Conservation (phyloP, 2,329 filamentous ascomycete genomes). For the Microdochium nivale region DNA sequence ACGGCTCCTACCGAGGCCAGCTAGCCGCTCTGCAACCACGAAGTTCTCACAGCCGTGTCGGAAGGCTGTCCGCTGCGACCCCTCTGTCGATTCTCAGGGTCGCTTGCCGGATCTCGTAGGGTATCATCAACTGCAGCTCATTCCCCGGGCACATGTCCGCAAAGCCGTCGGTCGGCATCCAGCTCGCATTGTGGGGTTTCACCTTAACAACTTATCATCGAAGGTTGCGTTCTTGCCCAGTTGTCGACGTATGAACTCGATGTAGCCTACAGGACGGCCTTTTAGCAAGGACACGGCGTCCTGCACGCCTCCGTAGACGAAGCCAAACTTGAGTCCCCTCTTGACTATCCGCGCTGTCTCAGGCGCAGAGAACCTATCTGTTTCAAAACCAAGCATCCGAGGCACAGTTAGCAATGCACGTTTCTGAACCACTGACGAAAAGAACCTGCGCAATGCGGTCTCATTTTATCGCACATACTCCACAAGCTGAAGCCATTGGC, state of each 20-base stretch:
- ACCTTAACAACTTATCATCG: not conserved
- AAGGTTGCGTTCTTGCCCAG: constrained; percentile 12
- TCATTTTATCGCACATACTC: constrained; percentile 55
- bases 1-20: not conserved
- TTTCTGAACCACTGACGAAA: not conserved
- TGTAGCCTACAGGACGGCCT: constrained; percentile 66
- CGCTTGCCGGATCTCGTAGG: too few species aligned
- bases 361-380: constrained; percentile 72
- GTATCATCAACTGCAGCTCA: too few species aligned
- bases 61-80: not conserved
- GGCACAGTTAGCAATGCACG: constrained; percentile 3
- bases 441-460: not conserved
- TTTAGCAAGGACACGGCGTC: constrained; percentile 62
- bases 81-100: not conserved
- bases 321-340: constrained; percentile 68
- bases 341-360: constrained; percentile 71
- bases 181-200: not conserved
- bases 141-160: too few species aligned
- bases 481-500: constrained; percentile 81
- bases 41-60: not conserved
- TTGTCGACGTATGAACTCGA: constrained; percentile 54
- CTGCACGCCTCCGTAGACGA: constrained; percentile 74
- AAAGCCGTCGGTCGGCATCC: too few species aligned
- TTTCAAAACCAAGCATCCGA: too few species aligned
- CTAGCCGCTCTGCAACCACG: not conserved